Percentiles rank a stretch among this genome's conserved stretches.
Evolutionary conservation across 2,329 filamentous ascomycete genomes (phyloP).

Genomic region (Cercospora berteroae): DNA sequence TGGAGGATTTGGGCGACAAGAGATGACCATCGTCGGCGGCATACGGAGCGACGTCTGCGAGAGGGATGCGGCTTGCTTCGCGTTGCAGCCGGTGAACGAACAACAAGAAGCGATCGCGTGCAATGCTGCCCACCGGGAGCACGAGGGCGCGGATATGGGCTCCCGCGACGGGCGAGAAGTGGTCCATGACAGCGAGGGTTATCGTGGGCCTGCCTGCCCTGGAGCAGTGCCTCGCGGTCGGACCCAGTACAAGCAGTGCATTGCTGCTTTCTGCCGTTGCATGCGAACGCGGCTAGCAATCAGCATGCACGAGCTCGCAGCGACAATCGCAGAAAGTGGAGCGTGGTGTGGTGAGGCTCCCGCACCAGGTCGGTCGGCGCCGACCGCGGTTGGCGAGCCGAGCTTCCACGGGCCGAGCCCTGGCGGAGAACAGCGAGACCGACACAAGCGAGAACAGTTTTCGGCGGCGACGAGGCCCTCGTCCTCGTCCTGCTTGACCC

Average conservation of each 20-base stretch:
- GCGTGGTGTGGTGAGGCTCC: slow-evolving; percentile 2
- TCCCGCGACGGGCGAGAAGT: slow-evolving; percentile 84
- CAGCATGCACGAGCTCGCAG: neutral
- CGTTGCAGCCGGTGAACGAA: slow-evolving; percentile 76
- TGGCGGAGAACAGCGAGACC: neutral
- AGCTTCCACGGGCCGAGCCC: neutral
- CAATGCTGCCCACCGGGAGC: slow-evolving; percentile 83
- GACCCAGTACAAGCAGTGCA: neutral
- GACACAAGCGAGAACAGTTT: neutral
- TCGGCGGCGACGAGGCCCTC: neutral
- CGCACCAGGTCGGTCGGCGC: neutral
- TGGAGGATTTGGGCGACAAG: slow-evolving; percentile 82
- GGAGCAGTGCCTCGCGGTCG: neutral
- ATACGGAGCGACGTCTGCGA: slow-evolving; percentile 26
- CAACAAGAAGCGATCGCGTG: slow-evolving; percentile 71
- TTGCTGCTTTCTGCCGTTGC: neutral
- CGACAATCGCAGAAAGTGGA: neutral
- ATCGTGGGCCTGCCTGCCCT: neutral
- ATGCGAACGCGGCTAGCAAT: neutral
- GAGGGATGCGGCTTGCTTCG: slow-evolving; percentile 68
- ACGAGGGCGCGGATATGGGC: slow-evolving; percentile 86
- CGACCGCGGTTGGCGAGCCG: neutral
- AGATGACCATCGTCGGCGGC: slow-evolving; percentile 20
- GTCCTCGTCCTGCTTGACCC: neutral
- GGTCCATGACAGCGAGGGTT: slow-evolving; percentile 53